Conservation (phyloP, 2,329 filamentous ascomycete genomes). For the Pyricularia sp. region DNA sequence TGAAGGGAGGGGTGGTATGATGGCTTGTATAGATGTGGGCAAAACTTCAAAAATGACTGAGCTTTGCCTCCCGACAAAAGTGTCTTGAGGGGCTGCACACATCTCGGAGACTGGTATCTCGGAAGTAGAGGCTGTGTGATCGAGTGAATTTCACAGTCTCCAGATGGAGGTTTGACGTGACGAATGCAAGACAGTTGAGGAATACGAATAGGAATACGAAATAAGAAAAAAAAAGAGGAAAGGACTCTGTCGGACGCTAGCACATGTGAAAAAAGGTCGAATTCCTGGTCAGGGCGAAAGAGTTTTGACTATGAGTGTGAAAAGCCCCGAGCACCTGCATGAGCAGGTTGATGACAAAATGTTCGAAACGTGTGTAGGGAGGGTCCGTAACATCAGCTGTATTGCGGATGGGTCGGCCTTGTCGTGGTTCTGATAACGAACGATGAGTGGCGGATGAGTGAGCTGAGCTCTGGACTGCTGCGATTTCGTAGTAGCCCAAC, state of each 20-base stretch:
- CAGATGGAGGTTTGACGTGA: background rate
- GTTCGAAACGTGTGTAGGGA: background rate
- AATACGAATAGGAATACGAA: background rate
- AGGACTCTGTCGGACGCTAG: background rate
- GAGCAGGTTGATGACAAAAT: background rate
- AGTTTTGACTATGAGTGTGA: background rate
- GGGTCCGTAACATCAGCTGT: background rate
- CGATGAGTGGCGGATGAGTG: background rate
- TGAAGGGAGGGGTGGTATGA: slow-evolving; percentile 11
- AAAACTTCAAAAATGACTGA: slow-evolving; percentile 7
- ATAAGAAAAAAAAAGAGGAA: background rate
- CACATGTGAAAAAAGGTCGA: background rate
- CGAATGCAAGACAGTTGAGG: background rate
- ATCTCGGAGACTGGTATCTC: background rate
- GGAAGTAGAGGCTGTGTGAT: background rate
- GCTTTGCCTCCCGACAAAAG: background rate
- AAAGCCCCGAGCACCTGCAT: background rate
- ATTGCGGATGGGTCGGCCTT: background rate
- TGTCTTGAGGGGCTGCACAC: background rate
- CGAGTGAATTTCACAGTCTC: background rate
- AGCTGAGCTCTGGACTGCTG: background rate
- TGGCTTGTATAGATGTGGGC: slow-evolving; percentile 15
- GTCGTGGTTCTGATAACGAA: background rate
- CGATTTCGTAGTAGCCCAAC: background rate
- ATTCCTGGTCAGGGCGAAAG: background rate